Evolutionary conservation across 805 yeast genomes (phyloP), one percentile per base, ranked within the genome.

Genomic region (Yarrowia keelungensis): DNA sequence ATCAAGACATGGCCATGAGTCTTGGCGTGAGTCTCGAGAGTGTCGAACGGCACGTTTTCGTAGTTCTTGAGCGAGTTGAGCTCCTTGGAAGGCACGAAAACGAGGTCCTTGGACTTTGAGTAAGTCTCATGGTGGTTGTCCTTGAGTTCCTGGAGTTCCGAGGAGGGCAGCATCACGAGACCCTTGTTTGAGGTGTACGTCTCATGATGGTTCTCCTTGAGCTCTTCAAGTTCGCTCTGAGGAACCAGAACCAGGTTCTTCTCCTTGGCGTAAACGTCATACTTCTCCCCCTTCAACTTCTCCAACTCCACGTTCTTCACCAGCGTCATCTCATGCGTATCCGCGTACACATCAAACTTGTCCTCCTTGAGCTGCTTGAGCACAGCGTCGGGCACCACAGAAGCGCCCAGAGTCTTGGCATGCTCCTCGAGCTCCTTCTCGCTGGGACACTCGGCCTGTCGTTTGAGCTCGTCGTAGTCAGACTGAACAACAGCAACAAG

Each of bases 1-100:
- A 82, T 39, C 16, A 78, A 71, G 7, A 72, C 74, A 41, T 78
- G 74, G 12, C 77, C 79, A 3, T 76, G 70, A 47, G 71, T 74
- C 41, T 69, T 70, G 12, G 81, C 80, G 46, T 72, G 76, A 2
- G 71, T 67, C 51, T 75, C 77, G 32, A 81, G 47, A 22, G 65
- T 35, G 10, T n/a, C 51, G 14, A 59, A 59, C 8, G 64, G 49
- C 22, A 65, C 50, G 15, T 26, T 51, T n/a, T 50, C 50, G 51
- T 14, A 15, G 26, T 32, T 45, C 19, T 42, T 8, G 14, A 59
- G 41, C 15, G 43, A 16, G 22, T 70, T 59, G 22, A 71, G 69
- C 8, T 71, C 72, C 61, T 58, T 51, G 15, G 74, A 70, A 2
- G 79, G 43, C 1, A 62, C 47, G 3, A 49, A 3, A 5, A 26